These are phyloP conservation scores for Kalmusia sp. DNA, from an alignment of 2,329 filamentous ascomycete genomes.

Conservation along the genomic window DNA sequence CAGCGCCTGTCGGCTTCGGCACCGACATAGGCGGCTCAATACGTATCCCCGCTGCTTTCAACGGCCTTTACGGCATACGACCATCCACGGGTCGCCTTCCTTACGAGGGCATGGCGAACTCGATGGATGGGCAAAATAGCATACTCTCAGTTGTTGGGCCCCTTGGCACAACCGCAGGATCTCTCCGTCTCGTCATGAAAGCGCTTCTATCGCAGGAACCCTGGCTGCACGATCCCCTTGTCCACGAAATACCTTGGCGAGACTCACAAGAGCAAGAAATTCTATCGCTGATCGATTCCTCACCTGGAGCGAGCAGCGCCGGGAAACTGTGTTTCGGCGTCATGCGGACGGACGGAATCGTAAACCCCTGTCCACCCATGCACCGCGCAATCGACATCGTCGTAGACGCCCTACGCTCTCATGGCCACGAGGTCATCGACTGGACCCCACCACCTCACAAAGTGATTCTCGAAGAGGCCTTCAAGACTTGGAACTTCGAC, in stretches of 20 bases:
- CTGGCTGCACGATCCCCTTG: slow-evolving; percentile 71
- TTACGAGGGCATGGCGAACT: slow-evolving; percentile 60
- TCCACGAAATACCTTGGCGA: slow-evolving; percentile 71
- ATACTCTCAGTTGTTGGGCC: slow-evolving; percentile 70
- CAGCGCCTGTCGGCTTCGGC: slow-evolving; percentile 60
- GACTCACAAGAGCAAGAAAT: slow-evolving; percentile 47
- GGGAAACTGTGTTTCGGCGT: slow-evolving; percentile 43
- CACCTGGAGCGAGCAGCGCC: slow-evolving; percentile 19
- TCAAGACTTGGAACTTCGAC: slow-evolving; percentile 41
- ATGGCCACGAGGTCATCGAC: slow-evolving; percentile 38
- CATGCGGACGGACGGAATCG: slow-evolving; percentile 41
- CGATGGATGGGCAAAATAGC: slow-evolving; percentile 69
- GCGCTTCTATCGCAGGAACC: slow-evolving; percentile 65
- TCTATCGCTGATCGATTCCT: slow-evolving; percentile 44
- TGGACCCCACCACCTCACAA: slow-evolving; percentile 38
- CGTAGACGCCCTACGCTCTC: slow-evolving; percentile 25
- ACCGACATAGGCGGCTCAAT: slow-evolving; percentile 66
- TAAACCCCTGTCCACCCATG: slow-evolving; percentile 45
- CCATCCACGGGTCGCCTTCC: slow-evolving; percentile 61
- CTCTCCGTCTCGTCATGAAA: slow-evolving; percentile 63
- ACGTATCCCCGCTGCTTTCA: slow-evolving; percentile 65
- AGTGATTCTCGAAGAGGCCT: slow-evolving; percentile 23
- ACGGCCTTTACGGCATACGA: slow-evolving; percentile 63
- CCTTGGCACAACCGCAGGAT: slow-evolving; percentile 62
- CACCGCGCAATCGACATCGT: slow-evolving; percentile 40